Evolutionary conservation across 441 rosid genomes (phyloP).

Genomic region (Pelargonium cotyledonis): DNA sequence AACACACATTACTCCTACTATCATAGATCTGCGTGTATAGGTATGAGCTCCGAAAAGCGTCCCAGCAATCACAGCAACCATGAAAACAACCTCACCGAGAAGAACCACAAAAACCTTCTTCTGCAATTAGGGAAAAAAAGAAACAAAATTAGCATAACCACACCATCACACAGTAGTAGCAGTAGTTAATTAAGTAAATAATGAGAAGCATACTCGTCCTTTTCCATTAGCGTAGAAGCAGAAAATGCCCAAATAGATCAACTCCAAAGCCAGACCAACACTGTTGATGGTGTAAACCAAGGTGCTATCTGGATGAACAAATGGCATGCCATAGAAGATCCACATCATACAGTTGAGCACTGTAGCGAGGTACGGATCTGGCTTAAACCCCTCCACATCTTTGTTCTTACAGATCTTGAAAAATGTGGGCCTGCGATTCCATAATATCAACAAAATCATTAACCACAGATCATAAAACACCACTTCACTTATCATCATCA

Average conservation of each 20-base stretch:
- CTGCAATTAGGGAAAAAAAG: conserved; percentile 19
- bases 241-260: conserved; percentile 37
- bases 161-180: too few relatives aligned
- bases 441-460: too few relatives aligned
- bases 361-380: conserved; percentile 49
- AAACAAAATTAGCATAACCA: neutral
- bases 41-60: conserved; percentile 24
- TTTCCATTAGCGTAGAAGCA: conserved; percentile 26
- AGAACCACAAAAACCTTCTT: conserved; percentile 21
- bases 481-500: too few relatives aligned
- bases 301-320: conserved; percentile 54
- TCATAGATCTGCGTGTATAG: conserved; percentile 18
- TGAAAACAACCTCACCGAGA: conserved; percentile 24
- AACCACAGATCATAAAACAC: too few relatives aligned
- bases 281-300: conserved; percentile 60
- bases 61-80: conserved; percentile 12
- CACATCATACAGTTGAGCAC: conserved; percentile 62
- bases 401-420: conserved; percentile 40
- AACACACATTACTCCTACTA: conserved; percentile 54
- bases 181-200: too few relatives aligned
- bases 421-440: conserved; percentile 49
- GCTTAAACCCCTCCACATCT: conserved; percentile 62
- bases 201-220: conserved; percentile 29
- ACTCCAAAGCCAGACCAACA: conserved; percentile 43
- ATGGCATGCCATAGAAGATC: conserved; percentile 65